Evolutionary conservation across 352 stramenopile species (phyloP).

Genomic region (Blastocystis sp.): DNA sequence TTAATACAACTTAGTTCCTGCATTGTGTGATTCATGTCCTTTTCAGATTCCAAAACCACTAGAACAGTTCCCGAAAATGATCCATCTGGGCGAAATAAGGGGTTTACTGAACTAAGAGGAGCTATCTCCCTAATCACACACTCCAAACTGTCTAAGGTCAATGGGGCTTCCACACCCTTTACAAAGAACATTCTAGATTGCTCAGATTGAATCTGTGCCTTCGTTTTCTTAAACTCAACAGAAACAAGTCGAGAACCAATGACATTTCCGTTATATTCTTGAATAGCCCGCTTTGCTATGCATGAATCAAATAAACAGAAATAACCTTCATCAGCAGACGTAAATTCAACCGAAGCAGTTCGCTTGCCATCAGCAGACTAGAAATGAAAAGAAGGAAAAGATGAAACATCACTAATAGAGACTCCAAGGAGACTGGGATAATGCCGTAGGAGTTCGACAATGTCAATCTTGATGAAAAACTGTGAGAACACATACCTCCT

Average conservation of each 20-base stretch:
- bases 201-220: neutral
- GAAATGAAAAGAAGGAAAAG: no score
- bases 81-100: neutral
- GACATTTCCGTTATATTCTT: neutral
- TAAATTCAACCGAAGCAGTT: neutral
- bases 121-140: neutral
- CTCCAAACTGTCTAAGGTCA: neutral
- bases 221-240: constrained; percentile 1
- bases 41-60: neutral
- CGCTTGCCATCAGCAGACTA: no score
- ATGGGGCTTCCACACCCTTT: neutral
- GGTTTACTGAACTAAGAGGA: neutral
- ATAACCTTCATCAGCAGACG: neutral
- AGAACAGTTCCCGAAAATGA: neutral
- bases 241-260: neutral
- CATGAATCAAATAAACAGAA: neutral
- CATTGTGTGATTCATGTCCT: neutral
- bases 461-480: neutral
- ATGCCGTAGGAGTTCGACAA: neutral
- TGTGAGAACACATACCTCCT: neutral
- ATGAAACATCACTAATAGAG: neutral
- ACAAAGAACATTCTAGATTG: neutral
- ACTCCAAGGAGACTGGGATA: neutral
- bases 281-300: neutral
- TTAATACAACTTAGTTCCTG: neutral